Base-by-base conservation (phyloP, 768 basidiomycete genomes). In the Sarcomyxa edulis region DNA sequence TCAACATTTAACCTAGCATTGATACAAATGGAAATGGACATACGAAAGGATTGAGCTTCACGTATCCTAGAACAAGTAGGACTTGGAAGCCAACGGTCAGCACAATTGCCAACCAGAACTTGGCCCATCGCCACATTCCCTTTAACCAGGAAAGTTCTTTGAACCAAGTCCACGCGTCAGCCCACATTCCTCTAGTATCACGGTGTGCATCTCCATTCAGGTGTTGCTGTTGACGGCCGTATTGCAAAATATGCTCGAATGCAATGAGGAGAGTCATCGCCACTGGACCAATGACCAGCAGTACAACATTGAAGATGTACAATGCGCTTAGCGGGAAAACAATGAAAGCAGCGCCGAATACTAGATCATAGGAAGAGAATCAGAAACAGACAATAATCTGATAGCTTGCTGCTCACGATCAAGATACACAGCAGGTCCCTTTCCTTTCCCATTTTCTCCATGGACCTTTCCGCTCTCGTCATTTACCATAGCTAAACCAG, bases 201-300 rank as follows among this genome's bases (percentile, higher is more conserved):
- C 47, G 12, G 52, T 39, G 30, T 16, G 41, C 42, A 29, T 41
- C 38, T 7, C 51, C 49, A 40, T 52, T 42, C 27, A 31, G 47
- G 21, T 44, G 36, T 35, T 31, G 42, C 20, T 39, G 38, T 6
- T 20, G 18, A 15, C 29, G 31, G 38, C 32, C 32, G 18, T 31
- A 31, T 15, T 32, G 28, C n/a, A 39, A 22, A 14, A 39, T 39
- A 14, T 39, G 32, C 20, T 39, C 38, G 38, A 28, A 39, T 3
- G 29, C 38, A 6, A 72, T 50, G 6, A 83, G 55, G 3, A 75
- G 56, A 1, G 74, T 44, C 3, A 81, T 53, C 14, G 74, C 30
- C 32, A 82, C 54, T 0, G 85, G 85, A 0, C 82, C 82, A n/a
- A 72, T 57, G n/a, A 76, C 59, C 14, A 89, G 67, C 12, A 80